Evolutionary conservation across 345 rosid species (phyloP).

Genomic region (Chamaenerion angustifolium): DNA sequence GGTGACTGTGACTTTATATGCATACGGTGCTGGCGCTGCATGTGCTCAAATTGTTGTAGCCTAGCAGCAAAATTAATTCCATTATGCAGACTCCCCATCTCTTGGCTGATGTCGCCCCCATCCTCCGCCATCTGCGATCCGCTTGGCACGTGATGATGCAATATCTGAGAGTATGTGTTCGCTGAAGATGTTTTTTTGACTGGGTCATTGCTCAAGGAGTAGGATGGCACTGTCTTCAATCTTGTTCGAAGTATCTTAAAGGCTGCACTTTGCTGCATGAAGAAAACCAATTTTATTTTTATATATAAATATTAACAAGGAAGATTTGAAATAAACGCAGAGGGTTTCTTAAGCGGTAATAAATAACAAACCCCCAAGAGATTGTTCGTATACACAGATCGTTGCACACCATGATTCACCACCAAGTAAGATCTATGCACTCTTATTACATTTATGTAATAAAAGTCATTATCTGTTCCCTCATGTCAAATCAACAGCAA

Average conservation of each 20-base stretch:
- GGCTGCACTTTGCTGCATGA: conserved; percentile 80
- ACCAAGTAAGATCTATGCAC: too few relatives aligned
- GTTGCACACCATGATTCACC: too few relatives aligned
- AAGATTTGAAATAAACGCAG: too few relatives aligned
- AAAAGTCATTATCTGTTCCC: too few relatives aligned
- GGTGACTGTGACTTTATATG: conserved; percentile 42
- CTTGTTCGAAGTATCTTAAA: conserved; percentile 73
- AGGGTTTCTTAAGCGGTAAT: too few relatives aligned
- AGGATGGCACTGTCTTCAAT: conserved; percentile 69
- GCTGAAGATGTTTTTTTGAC: conserved; percentile 53
- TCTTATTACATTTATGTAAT: too few relatives aligned
- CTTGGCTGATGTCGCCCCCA: conserved; percentile 47
- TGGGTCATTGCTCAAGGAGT: conserved; percentile 63
- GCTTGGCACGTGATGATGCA: conserved; percentile 24
- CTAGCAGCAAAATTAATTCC: conserved; percentile 57
- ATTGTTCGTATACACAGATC: too few relatives aligned
- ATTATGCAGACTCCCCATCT: conserved; percentile 38
- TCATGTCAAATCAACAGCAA: too few relatives aligned
- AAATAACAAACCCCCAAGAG: too few relatives aligned
- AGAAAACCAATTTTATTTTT: not conserved
- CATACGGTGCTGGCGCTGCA: conserved; percentile 67
- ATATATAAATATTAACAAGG: too few relatives aligned
- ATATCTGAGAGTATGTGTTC: conserved; percentile 45
- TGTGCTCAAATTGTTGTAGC: conserved; percentile 71
- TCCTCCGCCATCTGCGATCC: conserved; percentile 35